These are phyloP conservation scores for Plectosphaerella sp. DNA, from an alignment of 2,329 filamentous ascomycete species.

Conservation along the genomic window DNA sequence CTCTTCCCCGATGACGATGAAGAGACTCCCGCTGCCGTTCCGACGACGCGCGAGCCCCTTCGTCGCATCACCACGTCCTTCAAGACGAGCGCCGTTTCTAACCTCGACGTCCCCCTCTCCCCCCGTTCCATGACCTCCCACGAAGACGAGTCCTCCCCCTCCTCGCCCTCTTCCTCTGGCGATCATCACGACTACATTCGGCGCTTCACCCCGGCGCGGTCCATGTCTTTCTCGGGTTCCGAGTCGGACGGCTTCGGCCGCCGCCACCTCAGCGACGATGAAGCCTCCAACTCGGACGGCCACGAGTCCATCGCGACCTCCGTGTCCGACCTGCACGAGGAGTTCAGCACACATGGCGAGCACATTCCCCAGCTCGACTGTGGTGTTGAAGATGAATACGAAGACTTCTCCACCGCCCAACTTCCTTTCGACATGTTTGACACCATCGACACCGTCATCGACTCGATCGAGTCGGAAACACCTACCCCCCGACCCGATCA, in stretches of 20 bases:
- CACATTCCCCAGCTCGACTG: constrained; percentile 14
- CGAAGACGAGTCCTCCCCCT: constrained; percentile 34
- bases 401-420: constrained; percentile 33
- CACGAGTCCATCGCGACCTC: constrained; percentile 38
- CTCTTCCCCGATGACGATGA: constrained; percentile 37
- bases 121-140: constrained; percentile 47
- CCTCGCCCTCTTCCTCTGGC: constrained; percentile 26
- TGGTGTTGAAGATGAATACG: constrained; percentile 8
- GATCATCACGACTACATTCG: constrained; percentile 25
- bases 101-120: constrained; percentile 32
- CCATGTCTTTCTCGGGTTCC: constrained; percentile 48
- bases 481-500: constrained; percentile 36
- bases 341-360: constrained; percentile 23
- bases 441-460: constrained; percentile 15
- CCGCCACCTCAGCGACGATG: constrained; percentile 20
- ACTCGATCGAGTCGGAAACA: constrained; percentile 34
- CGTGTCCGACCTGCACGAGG: constrained; percentile 40
- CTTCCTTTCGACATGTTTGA: constrained; percentile 28
- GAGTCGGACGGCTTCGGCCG: constrained; percentile 35
- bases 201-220: constrained; percentile 37
- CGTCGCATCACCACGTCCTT: constrained; percentile 20
- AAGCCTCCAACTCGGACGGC: constrained; percentile 38
- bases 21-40: constrained; percentile 17
- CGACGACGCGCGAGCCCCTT: constrained; percentile 41
- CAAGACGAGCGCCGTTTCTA: constrained; percentile 17